Evolutionary conservation across 2,329 filamentous ascomycete species (phyloP).

Genomic region (Exophiala alcalophila): DNA sequence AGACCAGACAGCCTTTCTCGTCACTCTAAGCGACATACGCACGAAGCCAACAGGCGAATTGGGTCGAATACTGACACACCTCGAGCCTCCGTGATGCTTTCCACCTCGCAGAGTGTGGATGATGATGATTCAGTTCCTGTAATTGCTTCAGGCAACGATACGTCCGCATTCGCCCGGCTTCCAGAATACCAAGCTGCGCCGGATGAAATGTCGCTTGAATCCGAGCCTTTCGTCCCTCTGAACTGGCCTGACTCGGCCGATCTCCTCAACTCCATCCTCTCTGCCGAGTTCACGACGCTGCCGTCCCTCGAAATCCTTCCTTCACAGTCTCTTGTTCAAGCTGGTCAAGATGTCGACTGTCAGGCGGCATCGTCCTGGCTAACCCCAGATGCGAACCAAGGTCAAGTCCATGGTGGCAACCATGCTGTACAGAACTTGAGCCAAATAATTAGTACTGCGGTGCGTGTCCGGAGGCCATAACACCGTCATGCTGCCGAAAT

Average conservation of each 20-base stretch:
- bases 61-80: not conserved
- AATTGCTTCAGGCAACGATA: not conserved
- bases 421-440: constrained; percentile 12
- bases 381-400: not conserved
- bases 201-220: not conserved
- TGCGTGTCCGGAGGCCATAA: not conserved
- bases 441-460: constrained; percentile 13
- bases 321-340: constrained; percentile 7
- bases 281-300: constrained; percentile 11
- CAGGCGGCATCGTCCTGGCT: constrained; percentile 4
- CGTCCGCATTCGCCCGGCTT: not conserved
- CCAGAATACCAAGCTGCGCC: not conserved
- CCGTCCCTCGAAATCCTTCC: constrained; percentile 13
- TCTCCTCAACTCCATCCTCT: constrained; percentile 14
- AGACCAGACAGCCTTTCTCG: constrained; percentile 12
- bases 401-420: constrained; percentile 5
- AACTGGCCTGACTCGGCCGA: constrained; percentile 18
- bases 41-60: not conserved
- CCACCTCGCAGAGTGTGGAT: too few species aligned
- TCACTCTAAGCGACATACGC: constrained; percentile 8
- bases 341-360: not conserved
- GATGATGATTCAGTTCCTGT: too few species aligned
- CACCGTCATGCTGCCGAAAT: too few species aligned
- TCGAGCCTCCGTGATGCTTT: not conserved
- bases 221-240: constrained; percentile 1